Percentiles rank a stretch among this genome's conserved stretches.
Conservation (phyloP, 2,329 filamentous ascomycete species). For the Colletotrichum chlorophyti region DNA sequence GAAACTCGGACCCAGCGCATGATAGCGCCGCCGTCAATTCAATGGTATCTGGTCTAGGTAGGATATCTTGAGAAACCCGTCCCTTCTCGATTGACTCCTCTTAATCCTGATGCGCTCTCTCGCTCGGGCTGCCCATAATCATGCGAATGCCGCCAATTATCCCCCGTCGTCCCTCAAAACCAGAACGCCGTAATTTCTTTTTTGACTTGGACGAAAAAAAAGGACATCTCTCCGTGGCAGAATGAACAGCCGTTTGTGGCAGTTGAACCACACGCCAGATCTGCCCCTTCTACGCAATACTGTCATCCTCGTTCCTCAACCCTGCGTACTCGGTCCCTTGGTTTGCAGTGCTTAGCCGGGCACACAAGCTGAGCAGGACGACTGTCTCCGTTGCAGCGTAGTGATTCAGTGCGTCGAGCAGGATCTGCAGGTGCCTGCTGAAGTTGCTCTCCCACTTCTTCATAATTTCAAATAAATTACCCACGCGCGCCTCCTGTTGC, state of each 20-base stretch:
- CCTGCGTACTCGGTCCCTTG: constrained; percentile 74
- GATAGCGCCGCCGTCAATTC: constrained; percentile 10
- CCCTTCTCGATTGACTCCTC: neutral
- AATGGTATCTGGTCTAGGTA: constrained; percentile 26
- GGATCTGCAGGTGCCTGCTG: constrained; percentile 86
- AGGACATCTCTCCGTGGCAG: too few relatives aligned
- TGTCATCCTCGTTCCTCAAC: constrained; percentile 64
- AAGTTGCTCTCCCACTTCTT: constrained; percentile 95
- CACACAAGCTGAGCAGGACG: constrained; percentile 87
- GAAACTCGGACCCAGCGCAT: neutral
- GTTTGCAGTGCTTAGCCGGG: constrained; percentile 80
- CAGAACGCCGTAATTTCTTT: too few relatives aligned
- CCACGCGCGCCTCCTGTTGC: constrained; percentile 59
- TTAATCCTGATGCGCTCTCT: neutral
- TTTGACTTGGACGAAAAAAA: too few relatives aligned
- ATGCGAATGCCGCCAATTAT: too few relatives aligned
- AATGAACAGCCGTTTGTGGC: neutral
- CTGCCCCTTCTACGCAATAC: neutral
- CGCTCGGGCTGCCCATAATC: too few relatives aligned
- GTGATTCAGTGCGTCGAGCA: constrained; percentile 95
- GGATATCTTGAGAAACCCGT: neutral
- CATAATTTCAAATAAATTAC: constrained; percentile 85
- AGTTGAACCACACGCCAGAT: too few relatives aligned
- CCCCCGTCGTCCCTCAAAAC: too few relatives aligned
- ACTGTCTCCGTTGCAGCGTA: constrained; percentile 98